Evolutionary conservation across 305 asterid genomes (phyloP).

Genomic region (Fraxinus baroniana): DNA sequence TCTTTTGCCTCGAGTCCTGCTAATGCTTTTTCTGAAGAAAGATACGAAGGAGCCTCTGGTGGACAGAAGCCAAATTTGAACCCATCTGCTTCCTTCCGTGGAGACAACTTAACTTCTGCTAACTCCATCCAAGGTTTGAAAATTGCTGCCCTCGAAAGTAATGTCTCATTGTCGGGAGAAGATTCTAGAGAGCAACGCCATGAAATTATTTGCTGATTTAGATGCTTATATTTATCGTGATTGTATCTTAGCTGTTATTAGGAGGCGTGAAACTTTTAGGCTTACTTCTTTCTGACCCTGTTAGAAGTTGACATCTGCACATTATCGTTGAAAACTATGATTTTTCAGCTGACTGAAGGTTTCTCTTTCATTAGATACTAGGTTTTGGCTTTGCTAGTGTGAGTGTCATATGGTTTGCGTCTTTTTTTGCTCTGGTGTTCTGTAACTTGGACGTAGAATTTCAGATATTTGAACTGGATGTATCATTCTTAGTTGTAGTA

Average conservation of each 20-base stretch:
- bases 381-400: slow-evolving; percentile 23
- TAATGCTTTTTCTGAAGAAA: slow-evolving; percentile 46
- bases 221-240: slow-evolving; percentile 10
- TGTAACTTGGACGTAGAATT: not conserved
- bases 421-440: slow-evolving; percentile 21
- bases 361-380: slow-evolving; percentile 16
- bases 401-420: not conserved
- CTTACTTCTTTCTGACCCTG: slow-evolving; percentile 35
- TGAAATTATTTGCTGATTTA: slow-evolving; percentile 40
- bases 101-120: slow-evolving; percentile 40
- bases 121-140: slow-evolving; percentile 43
- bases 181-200: slow-evolving; percentile 59
- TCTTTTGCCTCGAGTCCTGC: slow-evolving; percentile 44
- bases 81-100: slow-evolving; percentile 50
- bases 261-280: slow-evolving; percentile 33
- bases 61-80: slow-evolving; percentile 41
- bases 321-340: slow-evolving; percentile 21
- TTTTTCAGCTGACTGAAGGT: slow-evolving; percentile 9
- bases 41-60: slow-evolving; percentile 35
- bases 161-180: slow-evolving; percentile 40
- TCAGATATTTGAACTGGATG: not conserved
- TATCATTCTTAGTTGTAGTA: not conserved
- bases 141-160: slow-evolving; percentile 41
- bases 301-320: slow-evolving; percentile 10
- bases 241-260: slow-evolving; percentile 28